Evolutionary conservation across 495 filamentous ascomycete species (phyloP).

Genomic region (Terfezia claveryi): DNA sequence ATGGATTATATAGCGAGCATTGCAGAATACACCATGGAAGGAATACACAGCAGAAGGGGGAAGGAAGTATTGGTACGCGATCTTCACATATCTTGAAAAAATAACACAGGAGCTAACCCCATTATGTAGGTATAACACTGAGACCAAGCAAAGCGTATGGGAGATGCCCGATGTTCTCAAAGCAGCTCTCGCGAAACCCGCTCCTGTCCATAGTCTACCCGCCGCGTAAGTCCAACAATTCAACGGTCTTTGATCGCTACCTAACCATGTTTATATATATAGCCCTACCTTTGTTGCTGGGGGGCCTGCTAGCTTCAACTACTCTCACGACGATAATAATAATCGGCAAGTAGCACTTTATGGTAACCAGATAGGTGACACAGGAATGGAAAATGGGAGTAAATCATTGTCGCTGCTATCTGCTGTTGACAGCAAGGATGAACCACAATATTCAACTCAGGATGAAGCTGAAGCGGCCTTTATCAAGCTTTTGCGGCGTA

Average conservation of each 20-base stretch:
- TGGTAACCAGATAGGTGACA: slow-evolving; percentile 8
- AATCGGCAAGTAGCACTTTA: slow-evolving; percentile 17
- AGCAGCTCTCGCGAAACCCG: slow-evolving; percentile 32
- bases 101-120: too few relatives aligned
- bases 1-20: slow-evolving; percentile 27
- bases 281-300: slow-evolving; percentile 14
- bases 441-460: slow-evolving; percentile 61
- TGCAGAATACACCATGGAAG: slow-evolving; percentile 74
- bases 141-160: slow-evolving; percentile 85
- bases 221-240: not conserved
- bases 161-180: slow-evolving; percentile 77
- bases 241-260: too few relatives aligned
- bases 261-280: not conserved
- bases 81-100: not conserved
- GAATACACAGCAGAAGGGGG: slow-evolving; percentile 74
- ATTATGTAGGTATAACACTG: slow-evolving; percentile 39
- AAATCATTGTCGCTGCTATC: slow-evolving; percentile 12
- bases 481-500: slow-evolving; percentile 67
- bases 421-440: slow-evolving; percentile 28
- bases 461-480: slow-evolving; percentile 93
- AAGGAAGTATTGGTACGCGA: slow-evolving; percentile 58
- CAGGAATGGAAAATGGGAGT: slow-evolving; percentile 12
- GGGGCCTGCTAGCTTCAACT: slow-evolving; percentile 13
- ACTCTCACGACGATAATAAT: slow-evolving; percentile 14
- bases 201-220: not conserved